Percentiles rank a stretch among this genome's conserved stretches.
These are phyloP conservation scores for Lactarius vividus DNA, from an alignment of 768 basidiomycete genomes.

Conservation along the genomic window DNA sequence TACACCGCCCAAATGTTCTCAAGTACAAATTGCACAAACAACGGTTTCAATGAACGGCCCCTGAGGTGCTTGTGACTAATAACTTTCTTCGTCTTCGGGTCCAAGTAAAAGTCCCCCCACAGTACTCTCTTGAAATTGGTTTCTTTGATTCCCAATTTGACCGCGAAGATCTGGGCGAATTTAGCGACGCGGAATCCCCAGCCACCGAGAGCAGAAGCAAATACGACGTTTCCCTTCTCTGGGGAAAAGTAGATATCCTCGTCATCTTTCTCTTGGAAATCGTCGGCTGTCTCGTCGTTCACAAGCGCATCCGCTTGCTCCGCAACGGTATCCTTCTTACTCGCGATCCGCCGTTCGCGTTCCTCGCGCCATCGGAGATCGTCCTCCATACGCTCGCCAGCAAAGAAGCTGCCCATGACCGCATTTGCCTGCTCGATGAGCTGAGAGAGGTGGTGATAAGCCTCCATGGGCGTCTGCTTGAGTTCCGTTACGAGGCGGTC, in stretches of 20 bases:
- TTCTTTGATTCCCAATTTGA: conserved; percentile 90
- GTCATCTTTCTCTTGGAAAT: conserved; percentile 94
- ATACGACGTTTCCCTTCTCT: conserved; percentile 92
- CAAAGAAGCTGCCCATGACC: conserved; percentile 96
- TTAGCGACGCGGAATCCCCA: conserved; percentile 96
- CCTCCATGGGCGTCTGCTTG: conserved; percentile 85
- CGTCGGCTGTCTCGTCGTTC: conserved; percentile 58
- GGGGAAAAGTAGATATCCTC: conserved; percentile 98
- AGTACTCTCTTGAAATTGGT: conserved; percentile 78
- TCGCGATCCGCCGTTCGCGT: conserved; percentile 74
- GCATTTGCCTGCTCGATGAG: conserved; percentile 97
- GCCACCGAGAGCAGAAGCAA: conserved; percentile 93
- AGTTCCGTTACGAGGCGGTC: conserved; percentile 94
- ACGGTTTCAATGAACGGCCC: conserved; percentile 84
- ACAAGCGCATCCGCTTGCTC: conserved; percentile 54
- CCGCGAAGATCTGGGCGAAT: conserved; percentile 89
- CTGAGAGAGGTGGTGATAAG: conserved; percentile 89
- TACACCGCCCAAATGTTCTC: conserved; percentile 99
- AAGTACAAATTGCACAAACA: conserved; percentile 96
- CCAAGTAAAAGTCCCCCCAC: conserved; percentile 97
- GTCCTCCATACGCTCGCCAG: conserved; percentile 94
- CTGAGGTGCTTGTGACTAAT: conserved; percentile 87
- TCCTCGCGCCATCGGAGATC: conserved; percentile 94
- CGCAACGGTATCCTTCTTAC: conserved; percentile 72
- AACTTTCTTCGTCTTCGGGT: conserved; percentile 92